Evolutionary conservation across 331 rosid genomes (phyloP), one percentile per base, ranked within the genome.

Genomic region (Pyrus hybrid): DNA sequence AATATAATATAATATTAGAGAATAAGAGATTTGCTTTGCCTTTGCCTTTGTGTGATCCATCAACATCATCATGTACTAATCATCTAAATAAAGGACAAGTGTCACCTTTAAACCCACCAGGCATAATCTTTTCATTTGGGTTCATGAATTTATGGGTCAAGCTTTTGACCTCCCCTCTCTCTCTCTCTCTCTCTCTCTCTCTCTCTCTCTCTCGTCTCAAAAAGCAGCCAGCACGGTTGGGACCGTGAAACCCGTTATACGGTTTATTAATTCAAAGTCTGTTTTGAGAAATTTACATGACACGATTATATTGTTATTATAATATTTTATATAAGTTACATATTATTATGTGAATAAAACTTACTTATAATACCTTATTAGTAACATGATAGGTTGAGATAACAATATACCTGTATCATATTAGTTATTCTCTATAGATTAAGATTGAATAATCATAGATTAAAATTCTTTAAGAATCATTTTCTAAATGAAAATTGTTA

Each of bases 191-290:
- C n/a, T n/a, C n/a, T n/a, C n/a, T n/a, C n/a, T n/a, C n/a, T n/a
- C n/a, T n/a, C n/a, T n/a, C n/a, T n/a, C n/a, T n/a, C n/a, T n/a
- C n/a, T n/a, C n/a, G n/a, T n/a, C n/a, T n/a, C n/a, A n/a, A n/a
- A n/a, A n/a, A 80, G 57, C 72, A 57, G 89, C 5, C 70, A 47
- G 79, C 85, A 86, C 86, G 84, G 63, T 75, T 33, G 68, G 71
- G 58, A 57, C 75, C 13, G 7, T 9, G 13, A 10, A 5, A 28
- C 54, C 23, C 67, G 17, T 35, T 20, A 16, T 32, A 5, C 35
- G 1, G n/a, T 51, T 61, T 51, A 22, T 35, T 75, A 41, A 75
- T 70, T 47, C 8, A 33, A 68, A 43, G 17, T 68, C 57, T 26
- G 7, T 63, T 18, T 2, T 37, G 51, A 63, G 20, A 8, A 37